Base-by-base conservation (phyloP, 2,329 filamentous ascomycete species). In the Calonectria honghensis region DNA sequence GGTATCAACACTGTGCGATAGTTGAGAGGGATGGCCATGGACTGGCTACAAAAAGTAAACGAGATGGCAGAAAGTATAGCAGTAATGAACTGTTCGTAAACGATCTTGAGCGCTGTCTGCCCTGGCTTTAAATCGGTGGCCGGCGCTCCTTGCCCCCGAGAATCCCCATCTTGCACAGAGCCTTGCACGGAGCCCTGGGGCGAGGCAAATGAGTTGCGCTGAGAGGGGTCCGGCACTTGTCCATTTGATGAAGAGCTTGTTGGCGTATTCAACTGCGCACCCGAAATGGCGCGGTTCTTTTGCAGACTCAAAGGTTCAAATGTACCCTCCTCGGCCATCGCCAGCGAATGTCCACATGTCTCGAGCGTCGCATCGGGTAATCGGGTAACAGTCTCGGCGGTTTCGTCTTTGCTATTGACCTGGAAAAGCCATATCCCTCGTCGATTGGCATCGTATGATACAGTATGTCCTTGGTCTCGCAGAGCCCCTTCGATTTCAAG, bases 391-490 rank as follows among this genome's bases (percentile, higher is more conserved):
- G 76, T 27, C 76, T 81, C 77, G 68, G 74, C 77, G 18, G 77
- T 77, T 39, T 82, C 86, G 68, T 88, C 86, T 76, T 87, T 89
- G 67, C 83, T 84, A 3, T 84, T 74, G 27, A 91, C 83, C 32
- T 86, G 86, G 78, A 92, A 92, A 73, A 88, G 86, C 91, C 91
- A 92, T 69, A 92, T 82, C 13, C 85, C 87, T 57, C 87, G 87
- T 73, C 89, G 85, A 45, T 83, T 84, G 14, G 86, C 82, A 82
- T 92, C 91, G 78, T 88, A 88, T 65, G 89, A 88, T 2, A 89
- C 88, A 63, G 92, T 84, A 73, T 89, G 87, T 61, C 90, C 90
- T 83, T 89, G 86, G 74, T 86, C 87, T 75, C 90, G 87, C 68
- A 92, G 82, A 29, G 83, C 79, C 72, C 84, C 85, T 78, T 92